Evolutionary conservation across 768 basidiomycete genomes (phyloP).

Genomic region (Kwoniella europaea): DNA sequence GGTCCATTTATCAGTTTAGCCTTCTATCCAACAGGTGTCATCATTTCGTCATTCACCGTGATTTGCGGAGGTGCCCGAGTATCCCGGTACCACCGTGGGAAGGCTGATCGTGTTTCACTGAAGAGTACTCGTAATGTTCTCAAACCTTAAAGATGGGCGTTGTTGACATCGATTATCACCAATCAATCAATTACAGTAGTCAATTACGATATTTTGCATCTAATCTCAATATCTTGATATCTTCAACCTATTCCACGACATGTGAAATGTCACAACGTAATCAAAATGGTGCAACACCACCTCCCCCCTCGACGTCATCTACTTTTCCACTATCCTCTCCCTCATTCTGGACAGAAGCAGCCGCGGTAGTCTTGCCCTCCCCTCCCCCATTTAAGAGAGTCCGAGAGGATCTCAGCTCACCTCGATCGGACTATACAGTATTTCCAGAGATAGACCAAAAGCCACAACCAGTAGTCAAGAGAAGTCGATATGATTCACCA

Average conservation of each 20-base stretch:
- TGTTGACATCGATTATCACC: constrained; percentile 1
- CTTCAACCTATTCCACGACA: not conserved
- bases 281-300: constrained; percentile 14
- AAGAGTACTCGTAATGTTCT: constrained; percentile 3
- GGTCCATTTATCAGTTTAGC: not conserved
- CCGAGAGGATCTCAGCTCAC: constrained; percentile 18
- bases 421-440: constrained; percentile 8
- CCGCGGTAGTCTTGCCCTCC: constrained; percentile 21
- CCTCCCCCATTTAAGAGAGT: constrained; percentile 9
- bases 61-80: not conserved
- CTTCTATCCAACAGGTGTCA: not conserved
- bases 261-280: constrained; percentile 27
- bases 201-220: no score
- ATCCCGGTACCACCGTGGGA: constrained; percentile 2
- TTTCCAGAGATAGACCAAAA: constrained; percentile 10
- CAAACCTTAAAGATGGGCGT: not conserved
- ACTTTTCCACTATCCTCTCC: constrained; percentile 47
- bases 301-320: constrained; percentile 25
- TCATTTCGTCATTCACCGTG: not conserved
- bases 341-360: constrained; percentile 49
- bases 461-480: constrained; percentile 4
- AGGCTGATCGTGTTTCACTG: not conserved
- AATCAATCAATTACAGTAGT: no score
- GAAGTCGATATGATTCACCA: constrained; percentile 13
- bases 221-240: not conserved